A percentile compares a stretch with the other conserved stretches of the same genome.
Conservation (phyloP, 176 grass and related monocot genomes). For the Musa itinerans region DNA sequence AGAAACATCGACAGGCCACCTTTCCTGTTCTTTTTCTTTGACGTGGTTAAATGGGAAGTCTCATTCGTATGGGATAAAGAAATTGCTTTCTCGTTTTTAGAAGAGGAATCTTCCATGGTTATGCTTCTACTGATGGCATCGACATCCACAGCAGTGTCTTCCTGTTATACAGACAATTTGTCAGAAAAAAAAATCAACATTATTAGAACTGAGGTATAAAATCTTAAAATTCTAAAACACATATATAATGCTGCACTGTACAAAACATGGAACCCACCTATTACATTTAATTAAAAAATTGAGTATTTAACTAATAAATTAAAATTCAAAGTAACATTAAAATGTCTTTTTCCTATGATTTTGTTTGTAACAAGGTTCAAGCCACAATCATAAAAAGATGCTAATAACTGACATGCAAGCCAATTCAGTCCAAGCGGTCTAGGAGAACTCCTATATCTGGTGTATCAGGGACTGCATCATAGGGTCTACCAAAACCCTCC, state of each 20-base stretch:
- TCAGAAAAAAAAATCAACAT: background rate
- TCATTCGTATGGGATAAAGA: constrained; percentile 38
- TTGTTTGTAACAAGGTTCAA: too few species aligned
- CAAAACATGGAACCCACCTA: background rate
- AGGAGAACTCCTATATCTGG: background rate
- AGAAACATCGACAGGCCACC: constrained; percentile 88
- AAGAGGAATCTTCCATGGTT: constrained; percentile 29
- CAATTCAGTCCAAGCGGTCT: background rate
- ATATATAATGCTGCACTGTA: background rate
- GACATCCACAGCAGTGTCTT: constrained; percentile 16
- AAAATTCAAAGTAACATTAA: background rate
- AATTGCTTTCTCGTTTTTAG: constrained; percentile 27
- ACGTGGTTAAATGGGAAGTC: constrained; percentile 32
- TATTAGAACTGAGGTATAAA: background rate
- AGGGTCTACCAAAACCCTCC: background rate
- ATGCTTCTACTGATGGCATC: constrained; percentile 30
- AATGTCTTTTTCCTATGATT: background rate
- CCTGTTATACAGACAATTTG: constrained; percentile 28
- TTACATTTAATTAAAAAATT: background rate
- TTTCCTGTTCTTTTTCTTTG: constrained; percentile 93
- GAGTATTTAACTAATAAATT: background rate
- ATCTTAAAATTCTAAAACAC: background rate
- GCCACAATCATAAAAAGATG: too few species aligned
- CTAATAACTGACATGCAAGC: background rate
- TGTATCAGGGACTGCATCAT: background rate